A percentile compares a stretch with the other conserved stretches of the same genome.
phyloP scores from a whole-genome alignment of 345 rosid genomes.

The Citrus reticulata region DNA sequence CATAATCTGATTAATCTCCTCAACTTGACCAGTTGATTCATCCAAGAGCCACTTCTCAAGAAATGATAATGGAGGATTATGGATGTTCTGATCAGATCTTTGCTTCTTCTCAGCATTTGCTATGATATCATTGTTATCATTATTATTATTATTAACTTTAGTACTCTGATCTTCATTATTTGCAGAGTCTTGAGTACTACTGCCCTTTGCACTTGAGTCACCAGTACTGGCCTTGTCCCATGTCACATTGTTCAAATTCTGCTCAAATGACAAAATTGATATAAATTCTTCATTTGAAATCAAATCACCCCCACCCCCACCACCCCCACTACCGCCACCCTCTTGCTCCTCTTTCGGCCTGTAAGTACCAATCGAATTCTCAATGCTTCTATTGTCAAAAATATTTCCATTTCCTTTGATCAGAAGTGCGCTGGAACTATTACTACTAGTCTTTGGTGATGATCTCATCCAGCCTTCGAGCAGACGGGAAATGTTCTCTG shows the following conservation, averaged over 20 bases:
- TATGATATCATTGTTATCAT: background rate
- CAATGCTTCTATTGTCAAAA: conserved; percentile 8
- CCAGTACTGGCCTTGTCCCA: conserved; percentile 41
- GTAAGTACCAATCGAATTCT: conserved; percentile 19
- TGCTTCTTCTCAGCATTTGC: background rate
- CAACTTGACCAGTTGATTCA: conserved; percentile 57
- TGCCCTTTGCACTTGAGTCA: conserved; percentile 20
- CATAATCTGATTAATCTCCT: conserved; percentile 59
- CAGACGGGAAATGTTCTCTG: conserved; percentile 89
- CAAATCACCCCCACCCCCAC: conserved; percentile 33
- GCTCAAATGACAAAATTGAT: conserved; percentile 53
- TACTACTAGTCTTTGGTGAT: conserved; percentile 39
- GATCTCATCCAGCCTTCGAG: conserved; percentile 89
- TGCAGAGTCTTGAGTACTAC: conserved; percentile 10
- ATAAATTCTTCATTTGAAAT: conserved; percentile 51
- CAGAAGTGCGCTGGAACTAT: background rate
- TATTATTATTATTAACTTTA: background rate
- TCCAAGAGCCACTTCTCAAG: conserved; percentile 98
- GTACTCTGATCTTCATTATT: conserved; percentile 11
- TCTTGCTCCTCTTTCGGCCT: conserved; percentile 39
- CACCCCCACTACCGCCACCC: conserved; percentile 20
- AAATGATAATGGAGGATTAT: conserved; percentile 62
- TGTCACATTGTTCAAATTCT: conserved; percentile 34
- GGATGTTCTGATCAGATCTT: conserved; percentile 8
- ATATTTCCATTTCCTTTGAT: background rate